These are phyloP conservation scores for Aspergillus aculeatinus DNA, from an alignment of 2,329 filamentous ascomycete genomes.

Conservation along the genomic window DNA sequence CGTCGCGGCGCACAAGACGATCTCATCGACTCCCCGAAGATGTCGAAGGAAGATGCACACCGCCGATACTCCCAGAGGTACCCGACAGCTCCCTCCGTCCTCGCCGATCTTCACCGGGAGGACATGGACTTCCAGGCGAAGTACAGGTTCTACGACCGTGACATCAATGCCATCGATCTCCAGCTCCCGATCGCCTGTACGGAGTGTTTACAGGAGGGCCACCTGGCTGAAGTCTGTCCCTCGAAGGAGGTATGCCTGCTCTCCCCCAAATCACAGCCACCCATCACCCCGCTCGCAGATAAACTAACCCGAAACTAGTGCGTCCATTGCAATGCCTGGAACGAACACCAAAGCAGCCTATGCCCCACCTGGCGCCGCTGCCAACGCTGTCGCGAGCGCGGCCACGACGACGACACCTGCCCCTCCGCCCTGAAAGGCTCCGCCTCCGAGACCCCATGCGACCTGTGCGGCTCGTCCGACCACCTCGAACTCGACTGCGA, in stretches of 20 bases:
- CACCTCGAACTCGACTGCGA: conserved; percentile 63
- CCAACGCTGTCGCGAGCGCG: conserved; percentile 61
- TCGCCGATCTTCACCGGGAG: conserved; percentile 39
- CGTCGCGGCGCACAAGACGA: conserved; percentile 7
- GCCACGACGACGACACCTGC: conserved; percentile 56
- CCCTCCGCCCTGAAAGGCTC: conserved; percentile 59
- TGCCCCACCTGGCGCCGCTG: conserved; percentile 45
- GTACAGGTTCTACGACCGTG: conserved; percentile 41
- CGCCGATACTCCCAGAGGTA: conserved; percentile 36
- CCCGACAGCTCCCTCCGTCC: conserved; percentile 30
- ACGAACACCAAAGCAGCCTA: conserved; percentile 39
- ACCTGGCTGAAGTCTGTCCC: conserved; percentile 45
- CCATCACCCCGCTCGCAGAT: not conserved
- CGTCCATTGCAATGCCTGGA: conserved; percentile 44
- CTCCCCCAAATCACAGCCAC: not conserved
- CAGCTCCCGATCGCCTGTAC: conserved; percentile 43
- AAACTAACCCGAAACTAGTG: conserved; percentile 30
- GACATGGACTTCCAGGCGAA: conserved; percentile 43
- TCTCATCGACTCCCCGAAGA: not conserved
- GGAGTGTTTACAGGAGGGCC: conserved; percentile 44
- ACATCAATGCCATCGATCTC: conserved; percentile 41
- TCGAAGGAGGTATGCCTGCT: conserved; percentile 38
- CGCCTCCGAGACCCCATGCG: conserved; percentile 55
- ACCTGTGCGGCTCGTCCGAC: conserved; percentile 55
- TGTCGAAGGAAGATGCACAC: conserved; percentile 38